A percentile compares a stretch with the other conserved stretches of the same genome.
Conservation (phyloP, 2,329 filamentous ascomycete species). For the Fusarium dimerum region DNA sequence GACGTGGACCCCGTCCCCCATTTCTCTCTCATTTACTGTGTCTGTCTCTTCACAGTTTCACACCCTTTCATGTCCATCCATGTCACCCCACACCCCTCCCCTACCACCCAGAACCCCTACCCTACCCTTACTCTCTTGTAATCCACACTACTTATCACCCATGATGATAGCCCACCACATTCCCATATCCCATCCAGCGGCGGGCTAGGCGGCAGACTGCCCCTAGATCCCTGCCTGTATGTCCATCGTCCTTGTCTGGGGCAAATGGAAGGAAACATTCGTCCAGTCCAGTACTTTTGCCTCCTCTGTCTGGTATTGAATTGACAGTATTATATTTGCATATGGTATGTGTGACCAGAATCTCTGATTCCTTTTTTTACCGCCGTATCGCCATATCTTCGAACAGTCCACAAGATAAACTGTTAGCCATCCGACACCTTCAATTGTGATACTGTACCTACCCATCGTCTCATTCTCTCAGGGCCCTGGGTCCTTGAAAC, state of each 20-base stretch:
- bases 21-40: constrained; percentile 4
- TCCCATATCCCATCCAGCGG: constrained; percentile 19
- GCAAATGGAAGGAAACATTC: constrained; percentile 30
- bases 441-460: no score
- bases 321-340: no score
- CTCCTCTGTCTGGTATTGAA: background rate
- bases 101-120: background rate
- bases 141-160: background rate
- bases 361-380: no score
- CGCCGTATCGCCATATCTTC: constrained; percentile 8
- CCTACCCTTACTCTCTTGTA: background rate
- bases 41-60: constrained; percentile 1
- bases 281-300: constrained; percentile 12
- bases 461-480: no score
- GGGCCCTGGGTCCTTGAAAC: constrained; percentile 15
- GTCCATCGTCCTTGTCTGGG: constrained; percentile 23
- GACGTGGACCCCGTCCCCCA: constrained; percentile 10
- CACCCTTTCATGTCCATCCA: constrained; percentile 7
- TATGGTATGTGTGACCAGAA: no score
- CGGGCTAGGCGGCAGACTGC: constrained; percentile 31
- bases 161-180: constrained; percentile 4
- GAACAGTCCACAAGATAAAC: no score
- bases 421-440: no score
- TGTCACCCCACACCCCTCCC: constrained; percentile 14
- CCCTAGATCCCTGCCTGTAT: constrained; percentile 29